Evolutionary conservation across 208 protist species (phyloP).

Genomic region (Crithidia expoeki): DNA sequence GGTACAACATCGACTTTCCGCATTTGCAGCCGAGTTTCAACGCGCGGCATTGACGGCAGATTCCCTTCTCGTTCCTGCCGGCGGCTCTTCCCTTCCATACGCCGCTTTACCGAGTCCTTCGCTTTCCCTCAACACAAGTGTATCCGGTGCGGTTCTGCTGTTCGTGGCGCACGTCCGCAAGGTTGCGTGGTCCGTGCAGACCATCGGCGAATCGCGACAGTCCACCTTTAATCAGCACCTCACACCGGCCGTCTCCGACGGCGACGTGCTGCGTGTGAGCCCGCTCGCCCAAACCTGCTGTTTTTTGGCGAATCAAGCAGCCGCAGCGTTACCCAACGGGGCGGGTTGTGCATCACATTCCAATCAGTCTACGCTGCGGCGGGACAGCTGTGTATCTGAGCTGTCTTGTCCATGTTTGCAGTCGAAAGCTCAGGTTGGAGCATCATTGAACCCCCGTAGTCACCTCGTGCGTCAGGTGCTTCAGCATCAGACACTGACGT

Average conservation of each 20-base stretch:
- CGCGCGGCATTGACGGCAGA: slow-evolving; percentile 19
- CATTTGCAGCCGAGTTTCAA: slow-evolving; percentile 12
- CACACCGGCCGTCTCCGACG: slow-evolving; percentile 11
- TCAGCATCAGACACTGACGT: slow-evolving; percentile 16
- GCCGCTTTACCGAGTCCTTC: neutral
- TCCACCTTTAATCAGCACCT: slow-evolving; percentile 26
- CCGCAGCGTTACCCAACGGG: neutral
- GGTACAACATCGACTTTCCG: neutral
- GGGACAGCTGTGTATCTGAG: no score
- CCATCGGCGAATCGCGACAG: slow-evolving; percentile 32
- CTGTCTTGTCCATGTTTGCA: no score
- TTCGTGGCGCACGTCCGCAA: slow-evolving; percentile 43
- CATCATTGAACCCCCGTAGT: no score
- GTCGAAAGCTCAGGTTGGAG: no score
- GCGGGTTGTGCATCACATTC: neutral
- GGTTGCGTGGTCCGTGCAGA: slow-evolving; percentile 34
- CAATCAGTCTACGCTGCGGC: no score
- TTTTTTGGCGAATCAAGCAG: slow-evolving; percentile 10
- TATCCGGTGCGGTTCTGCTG: slow-evolving; percentile 16
- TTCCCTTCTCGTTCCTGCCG: slow-evolving; percentile 20
- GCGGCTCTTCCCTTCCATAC: slow-evolving; percentile 22
- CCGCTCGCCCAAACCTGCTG: slow-evolving; percentile 18
- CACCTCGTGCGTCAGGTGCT: slow-evolving; percentile 4
- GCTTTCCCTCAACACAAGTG: no score
- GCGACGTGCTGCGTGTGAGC: slow-evolving; percentile 28